These are phyloP conservation scores for Trichosanthes cucumerina DNA, from an alignment of 306 rosid genomes.

Conservation along the genomic window DNA sequence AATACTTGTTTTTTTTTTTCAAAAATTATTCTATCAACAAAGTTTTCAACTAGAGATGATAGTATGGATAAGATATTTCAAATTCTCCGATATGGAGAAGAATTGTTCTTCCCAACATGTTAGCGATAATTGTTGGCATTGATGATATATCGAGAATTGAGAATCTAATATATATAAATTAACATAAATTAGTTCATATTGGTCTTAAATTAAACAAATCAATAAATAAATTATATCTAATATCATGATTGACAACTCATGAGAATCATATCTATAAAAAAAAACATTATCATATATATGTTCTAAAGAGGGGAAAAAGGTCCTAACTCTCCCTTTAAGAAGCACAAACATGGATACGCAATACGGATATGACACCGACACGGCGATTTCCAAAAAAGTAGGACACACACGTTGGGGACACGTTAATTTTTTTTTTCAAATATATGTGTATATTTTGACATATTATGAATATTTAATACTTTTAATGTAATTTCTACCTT, in stretches of 20 bases:
- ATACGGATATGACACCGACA: too few species aligned
- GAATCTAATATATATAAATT: neutral
- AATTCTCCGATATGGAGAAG: neutral
- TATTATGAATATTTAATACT: too few species aligned
- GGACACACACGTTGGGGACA: too few species aligned
- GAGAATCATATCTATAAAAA: neutral
- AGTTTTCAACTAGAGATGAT: neutral
- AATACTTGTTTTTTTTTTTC: too few species aligned
- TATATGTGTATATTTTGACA: too few species aligned
- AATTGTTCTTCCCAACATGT: neutral
- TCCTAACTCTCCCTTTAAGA: neutral
- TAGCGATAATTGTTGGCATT: neutral
- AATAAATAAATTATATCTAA: neutral
- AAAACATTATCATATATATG: neutral
- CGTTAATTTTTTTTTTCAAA: too few species aligned
- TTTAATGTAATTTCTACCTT: too few species aligned
- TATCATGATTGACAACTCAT: neutral
- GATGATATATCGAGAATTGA: neutral
- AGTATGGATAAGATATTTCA: neutral
- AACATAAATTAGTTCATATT: neutral
- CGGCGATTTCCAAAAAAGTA: too few species aligned
- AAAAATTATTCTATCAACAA: neutral
- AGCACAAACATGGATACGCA: too few species aligned
- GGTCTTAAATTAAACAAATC: neutral
- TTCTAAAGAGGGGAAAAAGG: neutral